phyloP scores from a whole-genome alignment of 495 filamentous ascomycete species.

The Penicillium diatomitis region DNA sequence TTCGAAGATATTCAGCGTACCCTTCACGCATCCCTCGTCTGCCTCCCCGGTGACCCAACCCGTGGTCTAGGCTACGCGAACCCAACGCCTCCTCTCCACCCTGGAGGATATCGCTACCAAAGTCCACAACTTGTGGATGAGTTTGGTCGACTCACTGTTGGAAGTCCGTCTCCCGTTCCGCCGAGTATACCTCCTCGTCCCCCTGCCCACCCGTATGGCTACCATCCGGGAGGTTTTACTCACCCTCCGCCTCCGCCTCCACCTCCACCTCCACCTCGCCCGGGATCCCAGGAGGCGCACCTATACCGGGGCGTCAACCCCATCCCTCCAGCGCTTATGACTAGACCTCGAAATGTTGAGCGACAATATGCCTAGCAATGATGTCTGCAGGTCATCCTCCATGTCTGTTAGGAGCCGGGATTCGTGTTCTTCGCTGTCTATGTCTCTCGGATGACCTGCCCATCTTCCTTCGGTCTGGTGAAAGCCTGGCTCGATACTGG shows the following conservation, averaged over 20 bases:
- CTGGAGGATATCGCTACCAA: slow-evolving; percentile 14
- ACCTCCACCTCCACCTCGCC: slow-evolving; percentile 8
- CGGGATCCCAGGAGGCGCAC: slow-evolving; percentile 13
- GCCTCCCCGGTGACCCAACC: slow-evolving; percentile 28
- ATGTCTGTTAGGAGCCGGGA: too few species aligned
- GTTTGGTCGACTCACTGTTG: slow-evolving; percentile 16
- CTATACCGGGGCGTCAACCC: slow-evolving; percentile 14
- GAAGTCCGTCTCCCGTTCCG: slow-evolving; percentile 1
- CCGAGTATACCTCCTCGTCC: slow-evolving; percentile 7
- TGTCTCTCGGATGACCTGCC: too few species aligned
- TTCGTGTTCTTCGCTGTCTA: too few species aligned
- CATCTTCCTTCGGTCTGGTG: too few species aligned
- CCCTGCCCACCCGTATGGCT: slow-evolving; percentile 5
- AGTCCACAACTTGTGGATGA: slow-evolving; percentile 29
- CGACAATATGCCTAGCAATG: slow-evolving; percentile 27
- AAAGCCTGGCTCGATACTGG: too few species aligned
- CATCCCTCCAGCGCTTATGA: slow-evolving; percentile 25
- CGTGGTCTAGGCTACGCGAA: slow-evolving; percentile 17
- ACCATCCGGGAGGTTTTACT: slow-evolving; percentile 5
- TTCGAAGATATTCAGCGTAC: slow-evolving; percentile 75
- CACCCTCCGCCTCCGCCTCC: slow-evolving; percentile 16
- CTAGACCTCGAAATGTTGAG: slow-evolving; percentile 30
- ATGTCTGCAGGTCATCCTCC: too few species aligned
- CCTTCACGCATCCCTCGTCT: slow-evolving; percentile 41
- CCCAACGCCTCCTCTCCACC: slow-evolving; percentile 3